These are phyloP conservation scores for Danielia oregonensis DNA, from an alignment of 805 yeast species.

Conservation along the genomic window DNA sequence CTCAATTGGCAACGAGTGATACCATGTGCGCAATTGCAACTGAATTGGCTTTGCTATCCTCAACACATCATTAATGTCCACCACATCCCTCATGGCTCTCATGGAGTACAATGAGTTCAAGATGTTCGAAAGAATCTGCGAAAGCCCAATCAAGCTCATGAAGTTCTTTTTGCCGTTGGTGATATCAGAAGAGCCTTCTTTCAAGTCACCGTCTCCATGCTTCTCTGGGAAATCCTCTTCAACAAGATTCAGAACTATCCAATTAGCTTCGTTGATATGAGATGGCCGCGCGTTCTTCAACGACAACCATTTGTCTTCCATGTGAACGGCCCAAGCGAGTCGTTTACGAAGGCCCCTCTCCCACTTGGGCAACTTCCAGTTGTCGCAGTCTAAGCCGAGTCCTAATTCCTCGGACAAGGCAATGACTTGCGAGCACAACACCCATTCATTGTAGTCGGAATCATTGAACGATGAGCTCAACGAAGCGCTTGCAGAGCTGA, in stretches of 20 bases:
- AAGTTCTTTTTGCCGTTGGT: slow-evolving; percentile 68
- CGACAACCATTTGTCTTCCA: slow-evolving; percentile 90
- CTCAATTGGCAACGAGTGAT: slow-evolving; percentile 63
- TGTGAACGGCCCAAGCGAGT: slow-evolving; percentile 92
- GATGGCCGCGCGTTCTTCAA: slow-evolving; percentile 81
- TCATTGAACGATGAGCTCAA: slow-evolving; percentile 21
- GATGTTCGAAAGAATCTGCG: slow-evolving; percentile 68
- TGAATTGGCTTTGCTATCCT: slow-evolving; percentile 80
- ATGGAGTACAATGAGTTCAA: slow-evolving; percentile 69
- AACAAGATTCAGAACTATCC: slow-evolving; percentile 69
- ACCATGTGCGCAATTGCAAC: slow-evolving; percentile 68
- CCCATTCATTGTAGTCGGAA: slow-evolving; percentile 69
- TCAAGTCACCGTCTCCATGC: slow-evolving; percentile 49
- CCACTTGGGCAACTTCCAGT: slow-evolving; percentile 94
- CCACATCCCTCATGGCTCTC: slow-evolving; percentile 53
- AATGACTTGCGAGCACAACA: slow-evolving; percentile 79
- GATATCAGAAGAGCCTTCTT: slow-evolving; percentile 63
- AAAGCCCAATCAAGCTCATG: slow-evolving; percentile 61
- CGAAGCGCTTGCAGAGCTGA: slow-evolving; percentile 6
- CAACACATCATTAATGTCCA: slow-evolving; percentile 63
- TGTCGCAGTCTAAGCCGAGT: slow-evolving; percentile 81
- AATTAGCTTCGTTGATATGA: slow-evolving; percentile 67
- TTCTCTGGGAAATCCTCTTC: slow-evolving; percentile 80
- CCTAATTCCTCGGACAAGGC: slow-evolving; percentile 90
- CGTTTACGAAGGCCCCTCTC: slow-evolving; percentile 85